Base-by-base conservation (phyloP, 148 eudicot genomes). In the Amaranthus hypochondriacus region DNA sequence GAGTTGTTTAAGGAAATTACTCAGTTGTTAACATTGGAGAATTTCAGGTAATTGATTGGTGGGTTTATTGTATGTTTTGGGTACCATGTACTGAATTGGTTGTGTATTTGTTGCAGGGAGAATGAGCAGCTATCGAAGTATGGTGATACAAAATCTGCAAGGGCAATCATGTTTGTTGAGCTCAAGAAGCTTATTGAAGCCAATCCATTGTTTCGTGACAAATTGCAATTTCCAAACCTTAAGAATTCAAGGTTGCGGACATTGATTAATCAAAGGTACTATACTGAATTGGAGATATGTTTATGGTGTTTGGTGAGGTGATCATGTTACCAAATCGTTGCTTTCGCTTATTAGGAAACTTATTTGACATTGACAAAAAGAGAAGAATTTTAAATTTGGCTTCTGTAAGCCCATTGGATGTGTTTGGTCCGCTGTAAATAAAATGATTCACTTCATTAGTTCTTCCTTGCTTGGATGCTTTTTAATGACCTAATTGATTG, bases 131-230 rank as follows among this genome's bases (percentile, higher is more conserved):
- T 92, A 10, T 83, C 92, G 57, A 84, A 81, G 66, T 92, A 92
- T 68, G 91, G 91, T 46, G 96, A 92, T 78, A 83, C 92, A 14
- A 85, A 81, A 68, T 85, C 97, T n/a, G 96, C 96, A 0, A 80
- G 97, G 71, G 85, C 85, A 44, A 84, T 83, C 47, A 83, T 92
- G 88, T 75, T 92, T 81, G 86, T 83, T 70, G 92, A 85, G 75
- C 89, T 90, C 68, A 88, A 83, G 86, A 81, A 82, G 80, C 83
- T 92, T 13, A 92, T 92, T 67, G 91, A 90, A 81, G 92, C 95
- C 59, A 92, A 88, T 78, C 97, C 97, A 6, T 79, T 85, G 75
- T 89, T 92, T 70, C 89, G 88, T 63, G 97, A 88, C 74, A 90
- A 84, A 70, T 72, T 89, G 72, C 84, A 84, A 75, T 87, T 92